Conservation (phyloP, 148 eudicot species). For the Spergularia bocconei region DNA sequence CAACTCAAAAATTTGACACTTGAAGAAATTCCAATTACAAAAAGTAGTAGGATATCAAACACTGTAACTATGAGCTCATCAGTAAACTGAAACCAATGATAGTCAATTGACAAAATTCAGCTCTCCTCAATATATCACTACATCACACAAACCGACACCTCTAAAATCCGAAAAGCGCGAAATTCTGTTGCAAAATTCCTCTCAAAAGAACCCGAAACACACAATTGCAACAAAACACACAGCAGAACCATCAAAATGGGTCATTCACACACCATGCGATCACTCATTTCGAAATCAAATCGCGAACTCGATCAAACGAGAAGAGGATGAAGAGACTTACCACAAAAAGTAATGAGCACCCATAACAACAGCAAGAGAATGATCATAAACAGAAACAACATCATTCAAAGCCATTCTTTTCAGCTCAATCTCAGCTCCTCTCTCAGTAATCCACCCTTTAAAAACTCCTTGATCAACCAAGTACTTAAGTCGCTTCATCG, state of each 20-base stretch:
- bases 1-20: background rate
- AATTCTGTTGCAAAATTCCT: background rate
- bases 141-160: background rate
- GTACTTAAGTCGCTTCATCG: conserved; percentile 57
- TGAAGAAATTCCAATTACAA: background rate
- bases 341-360: conserved; percentile 78
- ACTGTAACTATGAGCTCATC: background rate
- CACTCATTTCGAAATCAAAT: background rate
- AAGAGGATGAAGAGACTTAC: conserved; percentile 28
- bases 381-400: conserved; percentile 57
- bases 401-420: conserved; percentile 58
- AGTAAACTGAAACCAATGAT: background rate
- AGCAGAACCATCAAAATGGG: background rate
- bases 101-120: background rate
- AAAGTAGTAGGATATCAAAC: background rate
- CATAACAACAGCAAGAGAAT: conserved; percentile 62
- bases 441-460: conserved; percentile 29
- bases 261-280: background rate
- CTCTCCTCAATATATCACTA: background rate
- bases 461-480: conserved; percentile 55
- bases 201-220: too few species aligned
- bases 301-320: background rate
- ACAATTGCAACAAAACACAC: too few species aligned
- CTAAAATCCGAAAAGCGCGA: background rate
- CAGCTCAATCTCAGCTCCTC: conserved; percentile 55